Conservation (phyloP, 495 filamentous ascomycete species). For the Geopyxis carbonaria region DNA sequence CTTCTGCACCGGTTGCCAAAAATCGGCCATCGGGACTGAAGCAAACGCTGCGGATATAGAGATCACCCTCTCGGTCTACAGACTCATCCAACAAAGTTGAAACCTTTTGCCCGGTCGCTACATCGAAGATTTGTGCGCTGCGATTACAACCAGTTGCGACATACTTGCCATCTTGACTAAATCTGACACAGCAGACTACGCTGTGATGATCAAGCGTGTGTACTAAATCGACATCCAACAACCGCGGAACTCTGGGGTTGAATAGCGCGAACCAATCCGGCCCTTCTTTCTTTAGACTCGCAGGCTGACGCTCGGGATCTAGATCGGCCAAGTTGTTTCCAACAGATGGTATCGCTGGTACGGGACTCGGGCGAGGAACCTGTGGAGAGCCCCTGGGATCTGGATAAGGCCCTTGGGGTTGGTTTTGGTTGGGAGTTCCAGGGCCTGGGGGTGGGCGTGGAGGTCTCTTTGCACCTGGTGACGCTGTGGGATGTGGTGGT, state of each 20-base stretch:
- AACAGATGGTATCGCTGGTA: slow-evolving; percentile 39
- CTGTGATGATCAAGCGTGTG: slow-evolving; percentile 74
- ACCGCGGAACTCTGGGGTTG: slow-evolving; percentile 66
- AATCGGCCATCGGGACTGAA: slow-evolving; percentile 85
- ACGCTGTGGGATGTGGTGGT: slow-evolving; percentile 68
- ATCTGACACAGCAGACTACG: slow-evolving; percentile 79
- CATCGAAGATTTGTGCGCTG: slow-evolving; percentile 82
- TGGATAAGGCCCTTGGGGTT: slow-evolving; percentile 56
- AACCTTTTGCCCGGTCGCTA: slow-evolving; percentile 57
- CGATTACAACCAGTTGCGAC: slow-evolving; percentile 80
- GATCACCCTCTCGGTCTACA: slow-evolving; percentile 65
- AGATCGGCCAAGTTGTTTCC: slow-evolving; percentile 76
- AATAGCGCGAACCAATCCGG: slow-evolving; percentile 80
- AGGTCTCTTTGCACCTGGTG: slow-evolving; percentile 58
- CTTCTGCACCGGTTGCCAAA: slow-evolving; percentile 75
- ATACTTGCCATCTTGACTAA: slow-evolving; percentile 76
- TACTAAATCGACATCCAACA: slow-evolving; percentile 74
- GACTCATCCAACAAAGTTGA: slow-evolving; percentile 67
- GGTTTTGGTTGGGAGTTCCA: slow-evolving; percentile 78
- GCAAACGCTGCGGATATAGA: slow-evolving; percentile 83
- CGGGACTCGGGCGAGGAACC: slow-evolving; percentile 64
- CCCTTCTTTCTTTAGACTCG: slow-evolving; percentile 66
- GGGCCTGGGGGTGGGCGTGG: slow-evolving; percentile 47
- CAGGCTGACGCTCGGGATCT: slow-evolving; percentile 66
- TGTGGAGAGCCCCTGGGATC: slow-evolving; percentile 71